phyloP scores from a whole-genome alignment of 169 alveolate genomes.

The Plasmodium cynomolgi region DNA sequence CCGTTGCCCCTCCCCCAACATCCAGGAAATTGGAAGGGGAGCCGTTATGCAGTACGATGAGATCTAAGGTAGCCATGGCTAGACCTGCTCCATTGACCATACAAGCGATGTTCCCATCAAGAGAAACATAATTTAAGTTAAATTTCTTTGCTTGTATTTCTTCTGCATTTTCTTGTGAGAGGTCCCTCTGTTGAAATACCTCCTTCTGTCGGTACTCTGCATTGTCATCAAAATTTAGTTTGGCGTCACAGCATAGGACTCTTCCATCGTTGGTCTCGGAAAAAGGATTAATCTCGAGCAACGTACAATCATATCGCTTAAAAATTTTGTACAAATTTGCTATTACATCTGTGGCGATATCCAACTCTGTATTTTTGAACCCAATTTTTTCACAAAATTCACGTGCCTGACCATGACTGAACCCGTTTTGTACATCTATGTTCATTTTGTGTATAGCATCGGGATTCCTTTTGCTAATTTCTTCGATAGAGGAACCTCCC shows the following conservation, averaged over 20 bases:
- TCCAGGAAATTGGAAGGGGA: constrained; percentile 97
- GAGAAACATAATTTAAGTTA: constrained; percentile 93
- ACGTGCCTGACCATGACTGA: constrained; percentile 79
- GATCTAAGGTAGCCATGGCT: constrained; percentile 98
- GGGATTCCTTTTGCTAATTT: constrained; percentile 88
- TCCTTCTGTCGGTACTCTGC: constrained; percentile 95
- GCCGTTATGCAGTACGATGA: constrained; percentile 91
- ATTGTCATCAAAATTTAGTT: constrained; percentile 96
- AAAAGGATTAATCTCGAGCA: constrained; percentile 96
- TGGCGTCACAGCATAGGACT: constrained; percentile 94
- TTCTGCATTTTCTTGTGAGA: constrained; percentile 84
- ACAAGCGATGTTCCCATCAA: constrained; percentile 94
- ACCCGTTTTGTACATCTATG: constrained; percentile 85
- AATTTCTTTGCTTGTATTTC: constrained; percentile 93
- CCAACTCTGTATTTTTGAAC: constrained; percentile 75
- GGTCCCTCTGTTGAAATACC: constrained; percentile 83
- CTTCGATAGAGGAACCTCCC: constrained; percentile 95
- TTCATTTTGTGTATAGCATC: constrained; percentile 81
- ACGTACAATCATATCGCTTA: constrained; percentile 91
- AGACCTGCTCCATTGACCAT: constrained; percentile 99
- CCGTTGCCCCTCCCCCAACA: constrained; percentile 96
- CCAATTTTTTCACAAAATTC: constrained; percentile 82
- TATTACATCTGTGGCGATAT: constrained; percentile 77
- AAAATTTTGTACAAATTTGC: constrained; percentile 86
- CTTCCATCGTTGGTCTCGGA: constrained; percentile 90